Evolutionary conservation across 1,284 basidiomycete genomes (phyloP).

Genomic region (Ceratobasidium sp.): DNA sequence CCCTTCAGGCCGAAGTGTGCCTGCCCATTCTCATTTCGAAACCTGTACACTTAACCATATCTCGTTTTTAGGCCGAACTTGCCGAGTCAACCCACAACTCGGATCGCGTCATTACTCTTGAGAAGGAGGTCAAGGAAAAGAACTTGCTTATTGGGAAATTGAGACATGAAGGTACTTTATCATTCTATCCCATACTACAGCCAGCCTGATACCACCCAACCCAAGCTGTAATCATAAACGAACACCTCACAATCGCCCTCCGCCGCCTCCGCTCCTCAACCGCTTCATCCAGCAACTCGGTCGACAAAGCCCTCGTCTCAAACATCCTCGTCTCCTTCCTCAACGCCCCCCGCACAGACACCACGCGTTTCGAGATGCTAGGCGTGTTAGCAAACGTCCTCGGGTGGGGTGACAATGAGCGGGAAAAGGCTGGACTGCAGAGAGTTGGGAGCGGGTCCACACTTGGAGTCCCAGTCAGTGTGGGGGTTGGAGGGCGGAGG

Average conservation of each 20-base stretch:
- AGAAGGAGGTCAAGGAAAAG: slow-evolving; percentile 96
- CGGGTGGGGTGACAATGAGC: slow-evolving; percentile 89
- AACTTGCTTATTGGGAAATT: slow-evolving; percentile 91
- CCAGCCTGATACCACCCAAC: slow-evolving; percentile 22
- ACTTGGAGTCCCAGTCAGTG: slow-evolving; percentile 36
- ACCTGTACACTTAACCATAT: slow-evolving; percentile 8
- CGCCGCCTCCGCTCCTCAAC: slow-evolving; percentile 79
- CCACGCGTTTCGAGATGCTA: slow-evolving; percentile 98
- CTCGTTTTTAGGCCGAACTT: slow-evolving; percentile 60
- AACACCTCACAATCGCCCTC: slow-evolving; percentile 98
- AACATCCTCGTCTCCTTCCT: slow-evolving; percentile 96
- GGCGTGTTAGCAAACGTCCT: slow-evolving; percentile 88
- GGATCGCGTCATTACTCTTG: slow-evolving; percentile 75
- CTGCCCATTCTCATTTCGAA: slow-evolving; percentile 45
- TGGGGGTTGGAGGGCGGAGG: slow-evolving; percentile 28
- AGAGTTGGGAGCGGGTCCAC: slow-evolving; percentile 56
- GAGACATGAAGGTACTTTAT: slow-evolving; percentile 84
- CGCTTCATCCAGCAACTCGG: slow-evolving; percentile 87
- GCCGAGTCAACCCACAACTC: slow-evolving; percentile 78
- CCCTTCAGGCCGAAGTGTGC: slow-evolving; percentile 83
- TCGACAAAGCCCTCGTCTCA: slow-evolving; percentile 90
- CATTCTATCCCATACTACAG: neutral
- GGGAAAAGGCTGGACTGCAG: slow-evolving; percentile 91
- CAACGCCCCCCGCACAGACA: slow-evolving; percentile 88
- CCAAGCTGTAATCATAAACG: slow-evolving; percentile 93